Evolutionary conservation across 495 filamentous ascomycete genomes (phyloP).

Genomic region (Barbatosphaeria neglecta): DNA sequence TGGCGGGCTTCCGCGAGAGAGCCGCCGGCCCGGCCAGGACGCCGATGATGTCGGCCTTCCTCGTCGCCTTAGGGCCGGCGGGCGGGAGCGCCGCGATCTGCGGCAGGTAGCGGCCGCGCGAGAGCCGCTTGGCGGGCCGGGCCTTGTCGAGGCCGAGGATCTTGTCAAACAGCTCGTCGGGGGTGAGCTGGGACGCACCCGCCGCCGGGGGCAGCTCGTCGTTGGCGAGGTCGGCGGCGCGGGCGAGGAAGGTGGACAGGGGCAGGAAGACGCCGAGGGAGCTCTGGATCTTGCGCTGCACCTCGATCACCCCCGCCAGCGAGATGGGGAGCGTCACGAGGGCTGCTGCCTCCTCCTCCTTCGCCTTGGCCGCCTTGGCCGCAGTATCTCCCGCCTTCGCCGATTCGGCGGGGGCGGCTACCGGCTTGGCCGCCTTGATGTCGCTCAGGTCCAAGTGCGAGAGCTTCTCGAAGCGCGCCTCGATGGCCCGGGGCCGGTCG

Average conservation of each 20-base stretch:
- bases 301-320: slow-evolving; percentile 60
- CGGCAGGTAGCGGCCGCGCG: slow-evolving; percentile 52
- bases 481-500: slow-evolving; percentile 56
- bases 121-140: slow-evolving; percentile 27
- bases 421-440: slow-evolving; percentile 76
- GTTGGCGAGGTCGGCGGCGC: slow-evolving; percentile 77
- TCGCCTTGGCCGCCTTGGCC: slow-evolving; percentile 45
- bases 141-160: slow-evolving; percentile 59
- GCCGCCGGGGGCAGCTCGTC: slow-evolving; percentile 62
- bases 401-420: no score
- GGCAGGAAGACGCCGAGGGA: slow-evolving; percentile 69
- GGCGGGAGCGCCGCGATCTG: slow-evolving; percentile 54
- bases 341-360: slow-evolving; percentile 32
- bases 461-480: slow-evolving; percentile 58
- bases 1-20: neutral
- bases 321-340: slow-evolving; percentile 63
- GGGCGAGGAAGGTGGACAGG: slow-evolving; percentile 73
- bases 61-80: slow-evolving; percentile 20
- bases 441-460: slow-evolving; percentile 85
- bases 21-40: slow-evolving; percentile 44
- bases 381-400: no score
- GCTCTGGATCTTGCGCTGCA: slow-evolving; percentile 66
- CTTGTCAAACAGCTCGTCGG: slow-evolving; percentile 80
- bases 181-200: slow-evolving; percentile 46
- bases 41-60: slow-evolving; percentile 62